Evolutionary conservation across 768 basidiomycete species (phyloP).

Genomic region (Tulasnella sp.): DNA sequence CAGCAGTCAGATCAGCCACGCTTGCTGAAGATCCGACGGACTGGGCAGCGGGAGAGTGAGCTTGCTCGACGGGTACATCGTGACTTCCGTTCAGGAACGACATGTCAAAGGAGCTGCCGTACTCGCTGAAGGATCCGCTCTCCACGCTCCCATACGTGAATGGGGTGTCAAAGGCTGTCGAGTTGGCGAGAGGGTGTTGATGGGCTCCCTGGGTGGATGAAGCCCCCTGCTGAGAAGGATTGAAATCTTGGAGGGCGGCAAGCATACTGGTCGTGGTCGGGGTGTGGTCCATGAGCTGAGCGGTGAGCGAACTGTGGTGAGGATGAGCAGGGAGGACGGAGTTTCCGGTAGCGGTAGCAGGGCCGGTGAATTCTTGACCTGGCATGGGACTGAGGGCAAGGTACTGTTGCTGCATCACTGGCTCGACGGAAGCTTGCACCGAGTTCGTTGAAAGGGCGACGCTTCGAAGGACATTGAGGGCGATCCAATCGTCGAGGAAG

Average conservation of each 20-base stretch:
- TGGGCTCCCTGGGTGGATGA: neutral
- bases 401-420: conserved; percentile 78
- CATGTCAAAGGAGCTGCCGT: conserved; percentile 23
- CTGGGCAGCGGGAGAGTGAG: neutral
- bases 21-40: conserved; percentile 14
- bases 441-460: conserved; percentile 88
- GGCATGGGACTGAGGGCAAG: conserved; percentile 85
- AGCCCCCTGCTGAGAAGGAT: neutral
- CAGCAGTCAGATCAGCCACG: conserved; percentile 4
- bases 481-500: conserved; percentile 91
- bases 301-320: conserved; percentile 33
- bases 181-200: conserved; percentile 9
- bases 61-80: neutral
- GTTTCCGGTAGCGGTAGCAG: conserved; percentile 36
- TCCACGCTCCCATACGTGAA: neutral
- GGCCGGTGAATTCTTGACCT: conserved; percentile 71
- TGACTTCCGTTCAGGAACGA: conserved; percentile 13
- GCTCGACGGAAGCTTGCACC: conserved; percentile 86
- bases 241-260: conserved; percentile 66
- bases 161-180: neutral
- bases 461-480: conserved; percentile 78
- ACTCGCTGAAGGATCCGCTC: neutral
- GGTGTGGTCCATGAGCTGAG: conserved; percentile 66
- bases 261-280: conserved; percentile 90
- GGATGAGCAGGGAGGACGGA: conserved; percentile 36